Percentiles rank a stretch among this genome's conserved stretches.
Conservation (phyloP, 1,139 yeast genomes). For the Sugiyamaella xylanicola region DNA sequence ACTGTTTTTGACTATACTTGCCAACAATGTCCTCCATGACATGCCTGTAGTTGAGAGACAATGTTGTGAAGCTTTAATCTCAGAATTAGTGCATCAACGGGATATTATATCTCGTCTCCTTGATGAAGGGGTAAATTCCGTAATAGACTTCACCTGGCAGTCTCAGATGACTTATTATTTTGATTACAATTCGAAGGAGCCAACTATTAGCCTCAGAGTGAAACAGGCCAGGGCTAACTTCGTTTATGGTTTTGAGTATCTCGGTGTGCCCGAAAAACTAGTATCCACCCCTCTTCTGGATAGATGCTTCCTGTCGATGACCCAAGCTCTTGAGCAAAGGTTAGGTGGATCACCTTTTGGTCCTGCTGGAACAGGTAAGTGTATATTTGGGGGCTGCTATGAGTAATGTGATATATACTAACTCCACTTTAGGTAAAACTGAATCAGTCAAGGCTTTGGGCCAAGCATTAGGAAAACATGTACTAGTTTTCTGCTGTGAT, state of each 20-base stretch:
- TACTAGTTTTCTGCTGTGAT: constrained; percentile 87
- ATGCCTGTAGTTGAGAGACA: constrained; percentile 45
- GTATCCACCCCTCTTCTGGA: constrained; percentile 78
- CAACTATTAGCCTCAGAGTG: constrained; percentile 47
- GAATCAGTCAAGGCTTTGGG: constrained; percentile 89
- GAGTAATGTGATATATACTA: constrained; percentile 5
- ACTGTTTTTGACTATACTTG: constrained; percentile 37
- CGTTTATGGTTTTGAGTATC: constrained; percentile 77
- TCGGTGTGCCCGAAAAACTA: constrained; percentile 72
- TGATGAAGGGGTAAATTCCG: constrained; percentile 24
- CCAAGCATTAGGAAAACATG: constrained; percentile 75
- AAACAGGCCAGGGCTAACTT: constrained; percentile 57
- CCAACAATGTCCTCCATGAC: constrained; percentile 41
- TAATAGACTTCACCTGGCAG: constrained; percentile 50
- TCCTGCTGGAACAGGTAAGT: constrained; percentile 92
- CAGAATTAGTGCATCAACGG: constrained; percentile 67
- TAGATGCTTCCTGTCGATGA: constrained; percentile 65
- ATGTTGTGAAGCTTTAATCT: constrained; percentile 60
- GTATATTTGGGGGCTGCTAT: too few species aligned
- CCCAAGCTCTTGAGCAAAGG: constrained; percentile 70
- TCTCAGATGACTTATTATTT: constrained; percentile 57
- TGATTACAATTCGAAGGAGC: constrained; percentile 37
- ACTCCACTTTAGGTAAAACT: constrained; percentile 53
- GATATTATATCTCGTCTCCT: constrained; percentile 46
- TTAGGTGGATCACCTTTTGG: constrained; percentile 94